These are phyloP conservation scores for Tulasnella sp. DNA, from an alignment of 768 basidiomycete species.

Conservation along the genomic window DNA sequence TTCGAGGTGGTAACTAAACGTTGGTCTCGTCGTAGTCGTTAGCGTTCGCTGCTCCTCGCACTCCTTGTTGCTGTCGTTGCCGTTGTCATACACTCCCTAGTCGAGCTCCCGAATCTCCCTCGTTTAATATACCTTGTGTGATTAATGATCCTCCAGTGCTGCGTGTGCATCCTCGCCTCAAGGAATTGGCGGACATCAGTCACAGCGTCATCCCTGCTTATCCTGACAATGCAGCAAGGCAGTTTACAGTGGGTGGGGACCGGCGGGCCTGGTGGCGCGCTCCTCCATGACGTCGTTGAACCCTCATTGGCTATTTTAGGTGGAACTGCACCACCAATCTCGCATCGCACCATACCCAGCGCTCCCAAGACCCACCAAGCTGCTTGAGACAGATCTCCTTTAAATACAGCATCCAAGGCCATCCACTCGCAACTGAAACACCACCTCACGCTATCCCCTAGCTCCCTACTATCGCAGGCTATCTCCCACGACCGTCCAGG, in stretches of 20 bases:
- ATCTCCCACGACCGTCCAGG: background rate
- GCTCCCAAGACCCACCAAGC: background rate
- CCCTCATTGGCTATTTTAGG: background rate
- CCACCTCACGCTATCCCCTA: background rate
- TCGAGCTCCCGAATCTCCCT: background rate
- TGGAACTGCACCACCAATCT: background rate
- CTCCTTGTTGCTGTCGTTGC: background rate
- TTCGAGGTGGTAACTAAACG: conserved; percentile 25
- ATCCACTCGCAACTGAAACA: background rate
- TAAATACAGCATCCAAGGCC: background rate
- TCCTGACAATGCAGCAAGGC: background rate
- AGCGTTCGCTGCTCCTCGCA: too few species aligned
- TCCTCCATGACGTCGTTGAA: background rate
- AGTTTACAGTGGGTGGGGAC: background rate
- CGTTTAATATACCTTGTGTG: background rate
- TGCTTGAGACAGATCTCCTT: background rate
- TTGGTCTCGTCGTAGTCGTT: too few species aligned
- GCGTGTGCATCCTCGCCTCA: background rate
- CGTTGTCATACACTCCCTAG: background rate
- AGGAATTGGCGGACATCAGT: too few species aligned
- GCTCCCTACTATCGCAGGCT: background rate
- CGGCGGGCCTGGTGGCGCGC: background rate
- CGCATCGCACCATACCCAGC: background rate
- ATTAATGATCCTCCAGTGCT: background rate
- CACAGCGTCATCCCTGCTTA: too few species aligned